phyloP scores from a whole-genome alignment of 345 rosid species.

The Eucalyptus globulus region DNA sequence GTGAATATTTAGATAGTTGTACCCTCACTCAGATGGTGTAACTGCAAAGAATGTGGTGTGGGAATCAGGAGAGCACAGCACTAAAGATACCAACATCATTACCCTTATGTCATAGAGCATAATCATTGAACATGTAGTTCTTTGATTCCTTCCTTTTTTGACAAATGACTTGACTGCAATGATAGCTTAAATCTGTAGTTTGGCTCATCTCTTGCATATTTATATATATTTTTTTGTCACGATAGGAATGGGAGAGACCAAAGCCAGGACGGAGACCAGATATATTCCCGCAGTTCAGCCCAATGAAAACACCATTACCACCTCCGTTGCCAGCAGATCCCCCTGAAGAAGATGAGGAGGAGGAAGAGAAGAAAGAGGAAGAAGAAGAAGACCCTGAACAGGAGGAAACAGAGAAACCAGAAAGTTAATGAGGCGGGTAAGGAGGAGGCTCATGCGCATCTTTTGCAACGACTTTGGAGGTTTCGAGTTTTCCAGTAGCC shows the following conservation, averaged over 20 bases:
- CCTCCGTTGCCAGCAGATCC: slow-evolving; percentile 34
- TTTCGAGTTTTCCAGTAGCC: background rate
- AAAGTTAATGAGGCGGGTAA: background rate
- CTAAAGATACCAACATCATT: background rate
- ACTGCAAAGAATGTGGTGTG: background rate
- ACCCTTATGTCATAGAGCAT: background rate
- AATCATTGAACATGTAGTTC: background rate
- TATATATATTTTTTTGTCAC: background rate
- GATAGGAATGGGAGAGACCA: slow-evolving; percentile 33
- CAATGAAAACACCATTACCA: slow-evolving; percentile 32
- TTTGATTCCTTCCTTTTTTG: background rate
- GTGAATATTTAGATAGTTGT: background rate
- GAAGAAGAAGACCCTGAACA: slow-evolving; percentile 25
- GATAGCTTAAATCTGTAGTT: background rate
- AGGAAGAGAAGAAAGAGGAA: slow-evolving; percentile 24
- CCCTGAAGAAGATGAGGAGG: slow-evolving; percentile 35
- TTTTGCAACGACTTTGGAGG: background rate
- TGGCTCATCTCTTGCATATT: background rate
- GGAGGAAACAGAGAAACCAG: slow-evolving; percentile 19
- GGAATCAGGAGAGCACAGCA: background rate
- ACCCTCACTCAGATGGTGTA: fast-evolving
- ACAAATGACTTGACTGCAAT: background rate
- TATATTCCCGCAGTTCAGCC: slow-evolving; percentile 31
- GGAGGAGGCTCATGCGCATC: background rate
- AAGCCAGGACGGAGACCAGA: slow-evolving; percentile 38